Percentiles rank a stretch among this genome's conserved stretches.
Evolutionary conservation across 768 basidiomycete genomes (phyloP).

Genomic region (Nidula microcarpa): DNA sequence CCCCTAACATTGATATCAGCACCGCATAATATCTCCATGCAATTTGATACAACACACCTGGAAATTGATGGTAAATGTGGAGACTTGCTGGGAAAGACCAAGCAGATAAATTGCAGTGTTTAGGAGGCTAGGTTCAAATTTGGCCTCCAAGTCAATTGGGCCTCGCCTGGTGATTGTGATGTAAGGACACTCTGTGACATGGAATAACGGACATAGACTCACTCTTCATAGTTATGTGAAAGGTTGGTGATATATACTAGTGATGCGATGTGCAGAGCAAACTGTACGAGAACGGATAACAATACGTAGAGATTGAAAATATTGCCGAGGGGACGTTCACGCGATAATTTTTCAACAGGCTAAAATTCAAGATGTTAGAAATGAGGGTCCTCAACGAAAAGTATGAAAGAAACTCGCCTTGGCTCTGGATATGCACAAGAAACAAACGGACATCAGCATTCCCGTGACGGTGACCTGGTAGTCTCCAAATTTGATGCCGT

Average conservation of each 20-base stretch:
- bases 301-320: conserved; percentile 98
- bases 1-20: conserved; percentile 43
- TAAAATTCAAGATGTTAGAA: conserved; percentile 21
- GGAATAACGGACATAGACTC: conserved; percentile 24
- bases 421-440: conserved; percentile 95
- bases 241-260: conserved; percentile 93
- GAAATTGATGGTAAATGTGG: conserved; percentile 98
- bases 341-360: conserved; percentile 96
- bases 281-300: conserved; percentile 87
- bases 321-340: conserved; percentile 89
- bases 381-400: not conserved
- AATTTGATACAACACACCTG: conserved; percentile 44
- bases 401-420: conserved; percentile 54
- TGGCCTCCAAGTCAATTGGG: conserved; percentile 88
- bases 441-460: conserved; percentile 97
- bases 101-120: conserved; percentile 98
- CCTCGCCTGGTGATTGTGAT: conserved; percentile 45
- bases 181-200: conserved; percentile 2
- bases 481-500: conserved; percentile 99
- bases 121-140: conserved; percentile 90
- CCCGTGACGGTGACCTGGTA: conserved; percentile 98
- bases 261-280: conserved; percentile 87
- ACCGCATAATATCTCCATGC: not conserved
- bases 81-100: conserved; percentile 95
- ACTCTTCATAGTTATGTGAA: conserved; percentile 76